Base-by-base conservation (phyloP, 371 early-diverging fungal species). In the Mortierella sp. region DNA sequence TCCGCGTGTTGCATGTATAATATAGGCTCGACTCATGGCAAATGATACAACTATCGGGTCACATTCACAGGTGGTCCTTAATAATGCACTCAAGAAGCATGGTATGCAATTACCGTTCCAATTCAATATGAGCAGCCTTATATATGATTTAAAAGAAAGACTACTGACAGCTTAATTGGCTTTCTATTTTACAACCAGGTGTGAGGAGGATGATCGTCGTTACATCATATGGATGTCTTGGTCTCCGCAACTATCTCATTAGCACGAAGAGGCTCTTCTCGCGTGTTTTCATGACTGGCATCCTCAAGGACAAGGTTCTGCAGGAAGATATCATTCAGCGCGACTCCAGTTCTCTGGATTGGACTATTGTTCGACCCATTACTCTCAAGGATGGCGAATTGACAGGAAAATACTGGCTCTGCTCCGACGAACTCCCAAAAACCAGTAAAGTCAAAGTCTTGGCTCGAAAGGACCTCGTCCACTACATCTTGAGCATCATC, bases 11-110 rank as follows among this genome's bases (percentile, higher is more conserved):
- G 6, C 35, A 40, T 26, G 35, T 61, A 8, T 22, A 20, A 18
- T 12, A 22, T 59, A 78, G 75, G 75, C 81, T 0, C 75, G 81
- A 8, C 66, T 72, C 62, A 75, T 81, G 81, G 54, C 72, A 28
- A 68, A 66, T 20, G 81, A 81, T 49, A 37, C 75, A 16, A 75
- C 81, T 32, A 63, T 81, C 57, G 65, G 81, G 24, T 75, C 81
- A 1, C 76, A 81, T 54, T 64, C 70, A 2, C 81, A 81, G 28
- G 81, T 81, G 16, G 59, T 81, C n/a, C 47, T 81, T 12, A 75
- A 70, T 64, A 81, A 75, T 35, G 68, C 81, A 5, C 75, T 81
- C 76, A 81, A 81, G 60, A 81, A 75, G 61, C 81, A 81, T 61
- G 76, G 78, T 78, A 70, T 22, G 78, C 16, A 16, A 26, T 24